Evolutionary conservation across 2,329 filamentous ascomycete genomes (phyloP).

Genomic region (Clathrospora elynae): DNA sequence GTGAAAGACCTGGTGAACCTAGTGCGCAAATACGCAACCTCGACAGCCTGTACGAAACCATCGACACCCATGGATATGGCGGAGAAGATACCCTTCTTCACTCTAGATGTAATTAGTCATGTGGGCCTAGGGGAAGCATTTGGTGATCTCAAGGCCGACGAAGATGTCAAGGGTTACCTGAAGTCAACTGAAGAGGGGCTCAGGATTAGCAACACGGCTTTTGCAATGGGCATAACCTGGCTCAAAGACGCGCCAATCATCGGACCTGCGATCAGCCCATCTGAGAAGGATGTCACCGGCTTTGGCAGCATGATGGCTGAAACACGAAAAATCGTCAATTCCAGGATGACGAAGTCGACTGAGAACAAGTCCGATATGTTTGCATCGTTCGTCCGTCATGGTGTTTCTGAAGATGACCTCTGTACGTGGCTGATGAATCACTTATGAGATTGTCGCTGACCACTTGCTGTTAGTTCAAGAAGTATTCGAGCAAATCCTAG

Average conservation of each 20-base stretch:
- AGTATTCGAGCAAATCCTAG: constrained; percentile 54
- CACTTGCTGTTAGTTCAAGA: constrained; percentile 44
- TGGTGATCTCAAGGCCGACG: constrained; percentile 57
- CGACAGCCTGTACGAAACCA: constrained; percentile 18
- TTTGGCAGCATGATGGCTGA: constrained; percentile 44
- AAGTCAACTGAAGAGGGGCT: constrained; percentile 51
- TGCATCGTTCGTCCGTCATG: constrained; percentile 57
- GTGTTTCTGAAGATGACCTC: constrained; percentile 50
- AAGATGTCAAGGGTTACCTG: constrained; percentile 56
- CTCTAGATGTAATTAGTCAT: constrained; percentile 61
- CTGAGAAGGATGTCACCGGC: constrained; percentile 44
- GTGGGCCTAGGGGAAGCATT: constrained; percentile 60
- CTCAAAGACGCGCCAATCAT: constrained; percentile 32
- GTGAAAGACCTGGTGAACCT: constrained; percentile 56
- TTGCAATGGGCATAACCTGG: constrained; percentile 36
- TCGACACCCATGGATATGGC: constrained; percentile 55
- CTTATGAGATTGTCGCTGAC: background rate
- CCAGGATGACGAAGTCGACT: constrained; percentile 53
- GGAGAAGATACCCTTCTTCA: constrained; percentile 57
- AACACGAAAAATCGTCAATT: constrained; percentile 35
- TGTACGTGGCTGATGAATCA: constrained; percentile 6
- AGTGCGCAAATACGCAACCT: constrained; percentile 54
- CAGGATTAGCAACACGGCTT: constrained; percentile 34
- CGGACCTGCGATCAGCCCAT: constrained; percentile 37
- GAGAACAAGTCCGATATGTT: constrained; percentile 59